These are phyloP conservation scores for Talaromyces pinophilus DNA, from an alignment of 2,329 filamentous ascomycete genomes.

Conservation along the genomic window DNA sequence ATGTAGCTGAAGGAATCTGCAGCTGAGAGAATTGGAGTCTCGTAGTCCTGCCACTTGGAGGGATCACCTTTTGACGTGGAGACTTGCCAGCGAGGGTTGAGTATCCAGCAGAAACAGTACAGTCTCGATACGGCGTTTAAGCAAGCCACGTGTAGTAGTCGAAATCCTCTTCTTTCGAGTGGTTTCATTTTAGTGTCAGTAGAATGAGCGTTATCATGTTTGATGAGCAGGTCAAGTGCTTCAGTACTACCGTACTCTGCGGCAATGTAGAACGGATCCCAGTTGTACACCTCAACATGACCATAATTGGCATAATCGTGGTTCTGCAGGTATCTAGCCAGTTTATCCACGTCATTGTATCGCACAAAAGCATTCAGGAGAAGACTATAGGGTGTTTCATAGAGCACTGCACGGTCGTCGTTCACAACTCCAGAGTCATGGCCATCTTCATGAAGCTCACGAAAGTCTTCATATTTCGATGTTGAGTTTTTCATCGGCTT, in stretches of 20 bases:
- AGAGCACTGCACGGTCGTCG: constrained; percentile 15
- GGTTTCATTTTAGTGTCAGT: constrained; percentile 8
- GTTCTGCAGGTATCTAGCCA: constrained; percentile 14
- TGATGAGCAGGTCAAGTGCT: constrained; percentile 17
- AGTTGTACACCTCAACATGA: not conserved
- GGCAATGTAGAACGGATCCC: no score
- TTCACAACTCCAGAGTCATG: not conserved
- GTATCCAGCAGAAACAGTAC: constrained; percentile 18
- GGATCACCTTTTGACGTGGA: constrained; percentile 11
- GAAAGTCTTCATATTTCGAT: not conserved
- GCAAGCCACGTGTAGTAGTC: constrained; percentile 14
- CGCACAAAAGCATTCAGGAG: constrained; percentile 14
- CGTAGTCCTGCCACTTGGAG: not conserved
- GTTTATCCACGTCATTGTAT: constrained; percentile 6
- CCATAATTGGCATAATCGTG: not conserved
- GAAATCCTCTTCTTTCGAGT: constrained; percentile 9
- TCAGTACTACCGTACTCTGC: not conserved
- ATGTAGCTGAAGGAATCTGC: constrained; percentile 17
- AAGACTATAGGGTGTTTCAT: constrained; percentile 12
- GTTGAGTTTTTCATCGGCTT: not conserved
- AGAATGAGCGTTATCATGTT: constrained; percentile 15
- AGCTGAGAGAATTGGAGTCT: constrained; percentile 7
- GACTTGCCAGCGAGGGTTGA: constrained; percentile 4
- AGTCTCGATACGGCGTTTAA: constrained; percentile 15
- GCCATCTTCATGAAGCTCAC: not conserved